Base-by-base conservation (phyloP, 2,329 filamentous ascomycete genomes). In the Fusarium newnesense region DNA sequence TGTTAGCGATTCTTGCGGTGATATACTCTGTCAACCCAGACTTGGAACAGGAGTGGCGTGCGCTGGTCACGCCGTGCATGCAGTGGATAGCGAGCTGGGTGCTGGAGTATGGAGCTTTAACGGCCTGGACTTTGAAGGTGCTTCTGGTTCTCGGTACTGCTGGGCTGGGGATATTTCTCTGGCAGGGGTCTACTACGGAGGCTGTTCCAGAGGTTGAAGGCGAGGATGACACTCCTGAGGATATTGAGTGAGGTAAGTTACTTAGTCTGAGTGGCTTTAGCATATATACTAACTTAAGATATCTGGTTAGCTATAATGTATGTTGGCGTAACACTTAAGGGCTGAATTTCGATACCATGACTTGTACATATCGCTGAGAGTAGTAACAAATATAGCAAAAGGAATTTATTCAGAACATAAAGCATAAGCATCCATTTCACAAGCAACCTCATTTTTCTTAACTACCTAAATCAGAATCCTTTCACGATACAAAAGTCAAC, bases 21-120 rank as follows among this genome's bases (percentile, higher is more conserved):
- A 54, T 68, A n/a, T 68, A 68, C 8, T 68, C 65, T 4, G 16
- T 68, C 10, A 68, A 68, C 50, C 65, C 64, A 24, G 65, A 68
- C 6, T 15, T 68, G 42, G 65, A 68, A 44, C 16, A 40, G 1
- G 65, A 68, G 10, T 37, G 65, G 0, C 56, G 30, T 7, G 47
- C 42, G 8, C 49, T 68, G 4, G 65, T 68, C 1, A 68, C 65
- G 8, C 65, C 65, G 4, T 44, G 26, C 2, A 68, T 68, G 65
- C 47, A 68, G 21, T 68, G 65, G 65, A 19, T 68, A 24, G 65
- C 65, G 0, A 68, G 65, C 3, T 68, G 65, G 65, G 4, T 63
- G 6, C 32, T 26, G 3, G 26, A 68, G 19, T 68, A 68, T 7
- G 64, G 64, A 9, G 10, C 44, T 9, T 15, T 30, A 3, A 30